These are phyloP conservation scores for Phylloporus rhodoxanthus DNA, from an alignment of 768 basidiomycete species.

Conservation along the genomic window DNA sequence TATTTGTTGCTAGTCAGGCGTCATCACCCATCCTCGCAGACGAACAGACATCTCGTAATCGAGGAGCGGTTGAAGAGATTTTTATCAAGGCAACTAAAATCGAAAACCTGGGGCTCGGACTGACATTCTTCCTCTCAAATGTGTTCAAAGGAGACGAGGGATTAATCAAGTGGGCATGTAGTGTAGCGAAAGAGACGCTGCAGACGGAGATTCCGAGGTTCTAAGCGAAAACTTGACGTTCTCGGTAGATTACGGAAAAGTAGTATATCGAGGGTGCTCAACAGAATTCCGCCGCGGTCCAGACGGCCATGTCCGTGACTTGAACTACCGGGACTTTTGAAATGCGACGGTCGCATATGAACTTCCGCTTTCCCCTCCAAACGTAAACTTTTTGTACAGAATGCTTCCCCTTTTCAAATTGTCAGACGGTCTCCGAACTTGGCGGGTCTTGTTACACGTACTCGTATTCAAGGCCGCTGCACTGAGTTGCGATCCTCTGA, in stretches of 20 bases:
- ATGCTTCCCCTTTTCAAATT: conserved; percentile 53
- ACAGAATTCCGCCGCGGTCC: no score
- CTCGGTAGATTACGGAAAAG: neutral
- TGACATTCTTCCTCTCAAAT: conserved; percentile 63
- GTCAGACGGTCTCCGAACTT: neutral
- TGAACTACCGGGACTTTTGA: conserved; percentile 30
- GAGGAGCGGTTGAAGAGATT: conserved; percentile 64
- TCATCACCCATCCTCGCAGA: conserved; percentile 55
- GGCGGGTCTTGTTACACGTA: conserved; percentile 29
- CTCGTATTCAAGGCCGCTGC: conserved; percentile 58
- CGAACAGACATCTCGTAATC: conserved; percentile 43
- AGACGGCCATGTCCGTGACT: neutral
- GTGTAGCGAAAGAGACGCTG: conserved; percentile 64
- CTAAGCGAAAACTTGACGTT: neutral
- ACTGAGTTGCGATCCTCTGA: conserved; percentile 42
- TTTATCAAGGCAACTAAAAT: conserved; percentile 70
- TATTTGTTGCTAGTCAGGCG: conserved; percentile 73
- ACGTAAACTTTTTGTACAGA: conserved; percentile 65
- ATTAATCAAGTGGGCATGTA: conserved; percentile 61
- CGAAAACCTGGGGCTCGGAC: conserved; percentile 64
- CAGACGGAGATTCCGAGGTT: conserved; percentile 43
- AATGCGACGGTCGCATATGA: conserved; percentile 70
- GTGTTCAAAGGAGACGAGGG: conserved; percentile 37
- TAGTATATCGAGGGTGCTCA: neutral
- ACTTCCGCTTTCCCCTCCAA: conserved; percentile 74